Conservation (phyloP, 225 moss, liverwort and hornwort genomes). For the Ulota crispa region DNA sequence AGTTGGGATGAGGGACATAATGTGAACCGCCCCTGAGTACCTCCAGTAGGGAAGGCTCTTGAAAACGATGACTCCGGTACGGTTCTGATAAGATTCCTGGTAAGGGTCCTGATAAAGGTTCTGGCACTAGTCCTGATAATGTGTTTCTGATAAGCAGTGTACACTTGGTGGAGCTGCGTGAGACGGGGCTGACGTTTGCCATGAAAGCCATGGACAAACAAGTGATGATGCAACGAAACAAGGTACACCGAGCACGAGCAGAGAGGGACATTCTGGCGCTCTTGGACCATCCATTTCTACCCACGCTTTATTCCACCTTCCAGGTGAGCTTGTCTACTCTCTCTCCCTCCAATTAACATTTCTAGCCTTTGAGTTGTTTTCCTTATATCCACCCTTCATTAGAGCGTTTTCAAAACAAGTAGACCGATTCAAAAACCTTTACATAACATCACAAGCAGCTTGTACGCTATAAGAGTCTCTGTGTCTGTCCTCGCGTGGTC, state of each 20-base stretch:
- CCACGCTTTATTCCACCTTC: slow-evolving; percentile 82
- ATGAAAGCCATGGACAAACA: slow-evolving; percentile 99
- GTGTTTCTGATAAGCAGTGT: slow-evolving; percentile 40
- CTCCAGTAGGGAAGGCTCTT: too few species aligned
- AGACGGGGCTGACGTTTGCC: slow-evolving; percentile 68
- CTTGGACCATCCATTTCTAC: slow-evolving; percentile 89
- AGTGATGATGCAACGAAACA: slow-evolving; percentile 87
- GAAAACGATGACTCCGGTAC: background rate
- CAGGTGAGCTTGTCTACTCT: slow-evolving; percentile 36
- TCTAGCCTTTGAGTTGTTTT: background rate
- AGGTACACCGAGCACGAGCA: slow-evolving; percentile 91
- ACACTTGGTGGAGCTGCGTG: slow-evolving; percentile 88
- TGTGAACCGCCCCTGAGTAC: too few species aligned
- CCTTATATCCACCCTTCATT: background rate
- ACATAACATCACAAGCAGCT: background rate
- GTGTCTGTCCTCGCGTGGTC: too few species aligned
- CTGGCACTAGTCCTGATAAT: background rate
- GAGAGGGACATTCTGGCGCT: slow-evolving; percentile 83
- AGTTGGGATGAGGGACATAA: too few species aligned
- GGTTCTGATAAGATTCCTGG: background rate
- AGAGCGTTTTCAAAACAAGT: background rate
- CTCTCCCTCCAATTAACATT: background rate
- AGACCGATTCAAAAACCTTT: background rate
- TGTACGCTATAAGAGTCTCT: too few species aligned
- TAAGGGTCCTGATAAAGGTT: background rate